Percentiles rank a stretch among this genome's conserved stretches.
These are phyloP conservation scores for Boeremia exigua DNA, from an alignment of 2,329 filamentous ascomycete species.

Conservation along the genomic window DNA sequence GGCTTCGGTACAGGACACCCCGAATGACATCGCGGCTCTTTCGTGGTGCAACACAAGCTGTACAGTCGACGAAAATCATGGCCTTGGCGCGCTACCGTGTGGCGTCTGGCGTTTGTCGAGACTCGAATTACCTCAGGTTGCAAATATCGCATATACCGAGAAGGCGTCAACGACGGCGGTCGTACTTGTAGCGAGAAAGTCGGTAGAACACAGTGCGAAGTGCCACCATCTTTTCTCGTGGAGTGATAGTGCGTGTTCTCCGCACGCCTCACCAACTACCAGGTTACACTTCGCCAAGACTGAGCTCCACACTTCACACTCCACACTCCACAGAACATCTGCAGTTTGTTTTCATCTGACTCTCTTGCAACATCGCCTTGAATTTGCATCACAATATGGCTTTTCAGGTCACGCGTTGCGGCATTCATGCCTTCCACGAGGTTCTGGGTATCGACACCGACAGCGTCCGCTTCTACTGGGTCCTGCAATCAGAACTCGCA, in stretches of 20 bases:
- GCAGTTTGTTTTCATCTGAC: too few relatives aligned
- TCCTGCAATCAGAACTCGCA: constrained; percentile 37
- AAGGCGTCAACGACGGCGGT: not conserved
- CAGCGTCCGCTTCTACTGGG: constrained; percentile 48
- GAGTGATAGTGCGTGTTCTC: not conserved
- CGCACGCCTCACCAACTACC: not conserved
- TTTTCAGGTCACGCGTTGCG: constrained; percentile 41
- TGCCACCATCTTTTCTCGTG: not conserved
- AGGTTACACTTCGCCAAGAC: not conserved
- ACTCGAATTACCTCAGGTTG: not conserved
- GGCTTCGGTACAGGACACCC: constrained; percentile 4
- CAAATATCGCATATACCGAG: not conserved
- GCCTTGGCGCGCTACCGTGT: not conserved
- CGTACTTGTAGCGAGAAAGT: not conserved
- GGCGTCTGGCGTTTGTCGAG: not conserved
- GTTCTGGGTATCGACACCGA: constrained; percentile 50
- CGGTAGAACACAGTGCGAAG: not conserved
- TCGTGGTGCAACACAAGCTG: not conserved
- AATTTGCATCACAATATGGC: constrained; percentile 8
- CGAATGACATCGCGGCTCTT: not conserved
- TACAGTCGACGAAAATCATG: not conserved
- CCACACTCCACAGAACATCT: not conserved
- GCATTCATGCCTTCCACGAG: constrained; percentile 51
- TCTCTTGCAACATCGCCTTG: not conserved
- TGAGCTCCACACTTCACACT: not conserved